Conservation (phyloP, 805 yeast genomes). For the Jamesozyma spencerorum region DNA sequence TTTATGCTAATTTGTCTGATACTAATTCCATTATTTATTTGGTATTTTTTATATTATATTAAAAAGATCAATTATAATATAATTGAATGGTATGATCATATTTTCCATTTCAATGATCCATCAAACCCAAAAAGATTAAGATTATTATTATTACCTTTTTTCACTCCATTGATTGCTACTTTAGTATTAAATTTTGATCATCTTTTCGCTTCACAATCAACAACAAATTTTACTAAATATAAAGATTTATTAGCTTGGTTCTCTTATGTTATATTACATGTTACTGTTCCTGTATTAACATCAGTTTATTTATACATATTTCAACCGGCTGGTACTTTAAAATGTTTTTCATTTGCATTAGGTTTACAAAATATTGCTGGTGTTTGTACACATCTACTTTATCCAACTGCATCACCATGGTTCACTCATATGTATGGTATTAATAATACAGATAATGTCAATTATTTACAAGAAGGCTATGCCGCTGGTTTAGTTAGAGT, state of each 20-base stretch:
- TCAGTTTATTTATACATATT: slow-evolving; percentile 56
- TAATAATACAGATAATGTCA: slow-evolving; percentile 38
- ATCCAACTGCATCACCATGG: slow-evolving; percentile 75
- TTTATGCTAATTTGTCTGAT: slow-evolving; percentile 11
- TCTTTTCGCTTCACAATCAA: slow-evolving; percentile 32
- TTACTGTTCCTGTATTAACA: slow-evolving; percentile 51
- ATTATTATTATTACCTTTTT: slow-evolving; percentile 23
- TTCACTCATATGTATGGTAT: slow-evolving; percentile 55
- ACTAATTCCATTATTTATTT: slow-evolving; percentile 17
- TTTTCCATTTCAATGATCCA: slow-evolving; percentile 14
- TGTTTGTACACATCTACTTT: slow-evolving; percentile 47
- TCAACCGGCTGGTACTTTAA: slow-evolving; percentile 56
- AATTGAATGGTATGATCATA: slow-evolving; percentile 19
- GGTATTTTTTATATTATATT: slow-evolving; percentile 23
- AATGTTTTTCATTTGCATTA: slow-evolving; percentile 42
- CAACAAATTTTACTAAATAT: slow-evolving; percentile 31
- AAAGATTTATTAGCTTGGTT: slow-evolving; percentile 54
- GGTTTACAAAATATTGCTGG: slow-evolving; percentile 56
- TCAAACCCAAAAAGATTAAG: slow-evolving; percentile 14
- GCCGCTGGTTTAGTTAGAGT: slow-evolving; percentile 64
- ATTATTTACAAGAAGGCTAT: slow-evolving; percentile 56
- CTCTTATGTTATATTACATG: slow-evolving; percentile 53
- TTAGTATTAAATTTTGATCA: slow-evolving; percentile 40
- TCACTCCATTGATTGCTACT: slow-evolving; percentile 34
- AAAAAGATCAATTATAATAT: slow-evolving; percentile 15